Percentiles rank a stretch among this genome's conserved stretches.
phyloP scores from a whole-genome alignment of 2,329 filamentous ascomycete genomes.

The Alternaria rosae region DNA sequence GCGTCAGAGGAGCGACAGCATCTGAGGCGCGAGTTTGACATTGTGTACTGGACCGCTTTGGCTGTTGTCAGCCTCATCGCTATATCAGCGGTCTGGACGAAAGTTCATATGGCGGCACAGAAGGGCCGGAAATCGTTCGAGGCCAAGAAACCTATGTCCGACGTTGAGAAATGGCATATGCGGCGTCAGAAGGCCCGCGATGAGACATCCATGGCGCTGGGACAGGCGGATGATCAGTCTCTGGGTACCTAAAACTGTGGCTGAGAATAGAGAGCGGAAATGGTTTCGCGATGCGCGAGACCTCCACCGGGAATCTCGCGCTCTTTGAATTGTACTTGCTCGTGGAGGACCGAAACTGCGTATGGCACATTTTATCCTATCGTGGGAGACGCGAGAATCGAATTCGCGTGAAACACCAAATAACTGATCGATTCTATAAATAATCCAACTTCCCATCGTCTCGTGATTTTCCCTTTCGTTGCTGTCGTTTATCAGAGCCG shows the following conservation, averaged over 20 bases:
- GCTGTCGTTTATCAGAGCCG: not conserved
- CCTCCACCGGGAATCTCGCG: not conserved
- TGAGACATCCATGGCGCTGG: not conserved
- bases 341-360: not conserved
- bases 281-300: not conserved
- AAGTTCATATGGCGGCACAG: not conserved
- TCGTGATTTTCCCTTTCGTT: not conserved
- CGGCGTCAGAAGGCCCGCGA: slow-evolving; percentile 1
- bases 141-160: slow-evolving; percentile 1
- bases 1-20: not conserved
- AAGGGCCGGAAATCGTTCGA: not conserved
- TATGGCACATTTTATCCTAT: not conserved
- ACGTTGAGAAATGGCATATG: slow-evolving; percentile 7
- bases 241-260: not conserved
- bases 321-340: not conserved
- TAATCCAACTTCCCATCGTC: not conserved
- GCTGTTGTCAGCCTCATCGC: not conserved
- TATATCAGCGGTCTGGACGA: not conserved
- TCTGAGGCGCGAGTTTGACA: not conserved
- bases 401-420: not conserved
- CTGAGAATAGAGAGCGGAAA: not conserved
- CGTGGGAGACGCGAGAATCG: not conserved
- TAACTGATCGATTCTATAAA: not conserved
- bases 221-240: not conserved
- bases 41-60: slow-evolving; percentile 1